Conservation (phyloP, 202 grass and related monocot genomes). For the Panicum hallii region DNA sequence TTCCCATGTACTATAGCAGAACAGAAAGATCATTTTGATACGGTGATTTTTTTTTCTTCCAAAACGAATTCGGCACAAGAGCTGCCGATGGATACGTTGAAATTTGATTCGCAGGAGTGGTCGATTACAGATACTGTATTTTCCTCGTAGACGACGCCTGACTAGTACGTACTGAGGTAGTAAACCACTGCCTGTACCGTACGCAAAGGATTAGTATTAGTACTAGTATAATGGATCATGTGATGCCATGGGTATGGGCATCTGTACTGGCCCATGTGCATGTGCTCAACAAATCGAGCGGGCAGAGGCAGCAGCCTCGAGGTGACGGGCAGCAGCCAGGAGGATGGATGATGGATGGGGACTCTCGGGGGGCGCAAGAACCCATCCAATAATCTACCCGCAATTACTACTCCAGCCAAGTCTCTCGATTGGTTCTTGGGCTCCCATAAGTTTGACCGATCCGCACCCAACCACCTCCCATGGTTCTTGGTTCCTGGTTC, state of each 20-base stretch:
- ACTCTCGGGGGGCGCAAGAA: background rate
- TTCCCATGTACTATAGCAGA: too few species aligned
- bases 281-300: background rate
- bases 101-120: too few species aligned
- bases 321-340: background rate
- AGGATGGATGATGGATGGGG: background rate
- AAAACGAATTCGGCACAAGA: too few species aligned
- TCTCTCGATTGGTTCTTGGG: background rate
- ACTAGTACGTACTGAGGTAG: too few species aligned
- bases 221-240: background rate
- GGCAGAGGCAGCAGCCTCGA: background rate
- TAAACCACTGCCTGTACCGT: background rate
- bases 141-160: too few species aligned
- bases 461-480: background rate
- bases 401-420: constrained; percentile 14
- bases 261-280: background rate
- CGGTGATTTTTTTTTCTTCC: too few species aligned
- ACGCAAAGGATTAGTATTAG: background rate
- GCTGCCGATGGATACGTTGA: too few species aligned
- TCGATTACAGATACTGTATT: too few species aligned
- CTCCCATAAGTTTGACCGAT: constrained; percentile 30
- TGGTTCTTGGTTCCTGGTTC: background rate
- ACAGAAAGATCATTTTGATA: too few species aligned
- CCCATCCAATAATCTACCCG: constrained; percentile 23
- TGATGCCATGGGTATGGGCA: background rate